These are phyloP conservation scores for Ensete ventricosum DNA, from an alignment of 176 grass and related monocot species.

Conservation along the genomic window DNA sequence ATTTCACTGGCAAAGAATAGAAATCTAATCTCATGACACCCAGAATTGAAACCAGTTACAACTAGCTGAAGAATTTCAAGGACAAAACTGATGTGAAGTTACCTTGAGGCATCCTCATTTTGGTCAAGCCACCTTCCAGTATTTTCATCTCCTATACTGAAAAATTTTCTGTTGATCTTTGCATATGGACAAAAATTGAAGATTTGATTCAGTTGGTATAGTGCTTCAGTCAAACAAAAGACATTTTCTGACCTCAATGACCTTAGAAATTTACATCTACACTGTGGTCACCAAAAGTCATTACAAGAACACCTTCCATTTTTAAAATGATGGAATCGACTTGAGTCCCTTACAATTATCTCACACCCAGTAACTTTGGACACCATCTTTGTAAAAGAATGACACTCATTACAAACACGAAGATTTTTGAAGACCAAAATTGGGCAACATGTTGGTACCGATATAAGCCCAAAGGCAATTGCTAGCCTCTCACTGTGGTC, in stretches of 20 bases:
- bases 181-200: no score
- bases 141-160: no score
- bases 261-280: not conserved
- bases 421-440: slow-evolving; percentile 17
- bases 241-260: not conserved
- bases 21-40: no score
- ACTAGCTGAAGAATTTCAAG: no score
- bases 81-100: no score
- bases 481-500: slow-evolving; percentile 22
- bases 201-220: no score
- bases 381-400: slow-evolving; percentile 9
- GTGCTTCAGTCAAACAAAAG: not conserved
- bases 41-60: no score
- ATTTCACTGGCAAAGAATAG: no score
- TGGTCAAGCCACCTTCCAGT: no score
- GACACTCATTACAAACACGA: slow-evolving; percentile 16
- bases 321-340: slow-evolving; percentile 21
- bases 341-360: slow-evolving; percentile 18
- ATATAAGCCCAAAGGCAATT: slow-evolving; percentile 21
- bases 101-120: no score
- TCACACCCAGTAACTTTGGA: slow-evolving; percentile 7
- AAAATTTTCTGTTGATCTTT: no score
- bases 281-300: slow-evolving; percentile 11
- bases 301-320: slow-evolving; percentile 14
- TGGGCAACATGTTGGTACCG: slow-evolving; percentile 2